Conservation (phyloP, 345 rosid genomes). For the Populus deltoides region DNA sequence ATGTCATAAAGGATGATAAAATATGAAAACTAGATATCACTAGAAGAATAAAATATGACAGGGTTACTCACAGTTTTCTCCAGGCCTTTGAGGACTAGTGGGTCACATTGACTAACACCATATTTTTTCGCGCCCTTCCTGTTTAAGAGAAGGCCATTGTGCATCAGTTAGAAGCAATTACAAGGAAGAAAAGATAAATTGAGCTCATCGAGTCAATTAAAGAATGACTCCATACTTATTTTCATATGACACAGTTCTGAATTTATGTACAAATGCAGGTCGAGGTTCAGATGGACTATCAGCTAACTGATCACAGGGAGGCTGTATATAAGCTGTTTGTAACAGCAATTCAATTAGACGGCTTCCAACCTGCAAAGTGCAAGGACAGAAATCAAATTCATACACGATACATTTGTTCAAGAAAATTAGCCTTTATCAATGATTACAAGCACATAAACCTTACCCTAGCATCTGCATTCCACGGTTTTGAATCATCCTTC, state of each 20-base stretch:
- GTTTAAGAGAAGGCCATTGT: conserved; percentile 21
- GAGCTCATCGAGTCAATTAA: conserved; percentile 9
- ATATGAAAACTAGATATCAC: not conserved
- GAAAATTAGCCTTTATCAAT: conserved; percentile 2
- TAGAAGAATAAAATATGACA: conserved; percentile 8
- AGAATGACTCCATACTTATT: conserved; percentile 45
- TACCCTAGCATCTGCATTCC: conserved; percentile 70
- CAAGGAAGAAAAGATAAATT: not conserved
- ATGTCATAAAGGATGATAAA: not conserved
- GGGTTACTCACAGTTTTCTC: conserved; percentile 69
- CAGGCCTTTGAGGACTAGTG: conserved; percentile 77
- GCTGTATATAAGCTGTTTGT: conserved; percentile 80
- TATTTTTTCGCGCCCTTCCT: conserved; percentile 64
- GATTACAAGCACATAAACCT: conserved; percentile 49
- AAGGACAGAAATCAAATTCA: conserved; percentile 10
- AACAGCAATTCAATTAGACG: conserved; percentile 76
- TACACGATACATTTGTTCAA: conserved; percentile 1
- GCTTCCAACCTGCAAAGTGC: conserved; percentile 75
- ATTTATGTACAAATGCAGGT: conserved; percentile 85
- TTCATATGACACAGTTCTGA: conserved; percentile 46
- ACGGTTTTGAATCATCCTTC: conserved; percentile 63
- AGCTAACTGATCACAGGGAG: conserved; percentile 61
- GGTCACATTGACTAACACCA: conserved; percentile 84
- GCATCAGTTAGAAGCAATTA: conserved; percentile 12
- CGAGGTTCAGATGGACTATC: conserved; percentile 74